Base-by-base conservation (phyloP, 345 rosid genomes). In the Aegle marmelos region DNA sequence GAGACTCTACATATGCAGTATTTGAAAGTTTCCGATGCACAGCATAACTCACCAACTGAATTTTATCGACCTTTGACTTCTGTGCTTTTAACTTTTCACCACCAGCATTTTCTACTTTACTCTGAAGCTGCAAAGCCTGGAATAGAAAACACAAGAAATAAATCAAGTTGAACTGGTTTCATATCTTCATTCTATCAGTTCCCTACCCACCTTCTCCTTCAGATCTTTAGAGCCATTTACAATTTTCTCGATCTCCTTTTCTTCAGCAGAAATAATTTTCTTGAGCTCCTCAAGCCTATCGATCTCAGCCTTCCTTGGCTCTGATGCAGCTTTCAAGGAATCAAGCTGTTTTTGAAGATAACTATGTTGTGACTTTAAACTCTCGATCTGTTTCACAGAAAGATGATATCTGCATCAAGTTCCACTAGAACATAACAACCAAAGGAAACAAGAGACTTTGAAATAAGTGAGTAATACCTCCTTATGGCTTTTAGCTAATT, bases 101-200 rank as follows among this genome's bases (percentile, higher is more conserved):
- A 39, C 97, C 98, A 53, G 93, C 93, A 81, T 91, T 93, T 88
- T 95, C 98, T 88, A 96, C 88, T 83, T 89, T 89, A 76, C 78
- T 89, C 86, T 94, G 99, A 79, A 96, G 93, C 85, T 88, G 89
- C 60, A 74, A 71, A n/a, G 94, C 97, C 99, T 96, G 59, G 65
- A 83, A 74, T 11, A 83, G 74, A 41, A 58, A 76, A 19, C 22
- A 8, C 66, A 59, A 34, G 34, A 22, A 31, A 21, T 9, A 68
- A 45, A 56, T 76, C 72, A 34, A 54, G 62, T 19, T 0, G 16
- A 61, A 14, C 50, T 28, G 58, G 28, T 17, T 76, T 13, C 22
- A 22, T 17, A 27, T 75, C 60, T 24, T 60, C 66, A 48, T 77
- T 67, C 41, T 28, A 27, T 68, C 58, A 75, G 22, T 28, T 53